phyloP scores from a whole-genome alignment of 495 filamentous ascomycete species.

The Talaromyces trachyspermus region DNA sequence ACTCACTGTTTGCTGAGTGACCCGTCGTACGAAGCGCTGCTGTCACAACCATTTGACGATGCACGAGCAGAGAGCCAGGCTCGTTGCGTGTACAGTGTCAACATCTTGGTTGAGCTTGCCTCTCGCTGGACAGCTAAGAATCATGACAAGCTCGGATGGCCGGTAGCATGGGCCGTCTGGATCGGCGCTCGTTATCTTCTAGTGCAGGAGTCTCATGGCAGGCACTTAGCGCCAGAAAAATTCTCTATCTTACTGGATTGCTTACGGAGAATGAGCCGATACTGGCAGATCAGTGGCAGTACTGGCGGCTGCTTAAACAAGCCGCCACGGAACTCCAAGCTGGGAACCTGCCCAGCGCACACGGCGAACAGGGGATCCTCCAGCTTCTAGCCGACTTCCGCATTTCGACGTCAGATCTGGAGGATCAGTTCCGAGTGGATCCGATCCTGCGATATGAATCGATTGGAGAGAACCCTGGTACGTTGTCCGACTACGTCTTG shows the following conservation, averaged over 20 bases:
- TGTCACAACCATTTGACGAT: neutral
- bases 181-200: neutral
- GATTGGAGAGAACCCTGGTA: neutral
- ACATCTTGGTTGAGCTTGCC: neutral
- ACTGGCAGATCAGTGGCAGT: neutral
- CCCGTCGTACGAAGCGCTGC: neutral
- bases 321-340: neutral
- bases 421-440: constrained; percentile 1
- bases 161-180: neutral
- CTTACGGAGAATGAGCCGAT: neutral
- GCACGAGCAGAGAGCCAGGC: neutral
- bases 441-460: constrained; percentile 2
- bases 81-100: neutral
- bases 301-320: neutral
- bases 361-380: neutral
- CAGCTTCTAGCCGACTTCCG: neutral
- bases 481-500: neutral
- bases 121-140: neutral
- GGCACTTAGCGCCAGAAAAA: neutral
- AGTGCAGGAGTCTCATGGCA: neutral
- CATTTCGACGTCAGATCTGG: neutral
- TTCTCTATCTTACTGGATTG: neutral
- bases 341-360: neutral
- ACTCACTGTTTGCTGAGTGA: neutral
- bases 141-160: constrained; percentile 1